Base-by-base conservation (phyloP, 805 yeast genomes). In the Metschnikowia arizonensis region DNA sequence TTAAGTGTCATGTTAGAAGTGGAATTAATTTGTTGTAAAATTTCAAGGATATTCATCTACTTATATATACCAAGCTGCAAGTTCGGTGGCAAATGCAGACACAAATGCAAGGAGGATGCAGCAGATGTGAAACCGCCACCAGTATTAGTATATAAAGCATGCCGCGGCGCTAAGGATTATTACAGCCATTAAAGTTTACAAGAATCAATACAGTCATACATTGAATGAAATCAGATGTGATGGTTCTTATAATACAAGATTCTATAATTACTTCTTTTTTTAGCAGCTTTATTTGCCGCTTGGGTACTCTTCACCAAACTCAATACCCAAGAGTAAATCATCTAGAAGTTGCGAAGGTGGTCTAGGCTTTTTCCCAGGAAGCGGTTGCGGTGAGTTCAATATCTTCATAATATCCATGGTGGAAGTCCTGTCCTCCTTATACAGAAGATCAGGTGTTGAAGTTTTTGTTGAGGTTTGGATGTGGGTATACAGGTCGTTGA, bases 261-360 rank as follows among this genome's bases (percentile, higher is more conserved):
- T 25, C 40, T 36, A 36, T 19, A 2, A 14, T 9, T 6, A n/a
- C 17, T 18, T 4, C 24, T 8, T 14, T 29, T 28, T 8, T 12
- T 21, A 3, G 28, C 10, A n/a, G 23, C 14, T 31, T n/a, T 18
- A 36, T n/a, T 24, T 33, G 24, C 7, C 17, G 24, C 34, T 23
- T 3, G 50, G 52, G 28, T 49, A 48, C 8, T 39, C 26, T 11
- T 40, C 32, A 6, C 46, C 44, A 19, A 45, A 42, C 17, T 50
- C 53, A 31, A 48, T 48, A 12, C 48, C 58, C 47, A 70, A 65
- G 17, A 77, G 60, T 49, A 77, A 51, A 43, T 73, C 68, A 18
- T 77, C 80, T 53, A 77, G 59, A 44, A 66, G 65, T 31, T 69
- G 72, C 53, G 80, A 75, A 34, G 82, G 81, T 2, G 79, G 77